Conservation (phyloP, 2,329 filamentous ascomycete genomes). For the Fusarium goolgardi region DNA sequence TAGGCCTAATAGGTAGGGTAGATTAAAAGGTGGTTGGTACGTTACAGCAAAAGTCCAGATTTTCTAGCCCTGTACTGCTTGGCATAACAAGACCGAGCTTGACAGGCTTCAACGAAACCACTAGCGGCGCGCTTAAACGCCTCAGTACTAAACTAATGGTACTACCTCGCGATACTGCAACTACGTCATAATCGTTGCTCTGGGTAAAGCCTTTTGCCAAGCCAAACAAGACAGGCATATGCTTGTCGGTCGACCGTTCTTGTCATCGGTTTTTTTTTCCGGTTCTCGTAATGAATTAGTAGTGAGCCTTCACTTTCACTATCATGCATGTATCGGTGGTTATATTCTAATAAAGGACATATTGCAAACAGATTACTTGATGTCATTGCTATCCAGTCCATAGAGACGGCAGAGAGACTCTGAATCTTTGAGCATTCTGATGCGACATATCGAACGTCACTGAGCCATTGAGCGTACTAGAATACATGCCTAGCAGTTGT, state of each 20-base stretch:
- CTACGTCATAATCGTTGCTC: constrained; percentile 24
- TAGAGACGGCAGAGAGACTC: neutral
- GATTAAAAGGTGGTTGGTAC: too few relatives aligned
- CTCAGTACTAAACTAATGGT: neutral
- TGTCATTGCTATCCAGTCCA: neutral
- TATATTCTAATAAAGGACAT: neutral
- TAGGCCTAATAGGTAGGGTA: too few relatives aligned
- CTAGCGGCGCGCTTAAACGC: constrained; percentile 20
- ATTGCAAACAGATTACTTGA: neutral
- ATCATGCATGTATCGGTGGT: neutral
- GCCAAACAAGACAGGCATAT: constrained; percentile 17
- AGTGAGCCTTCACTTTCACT: neutral
- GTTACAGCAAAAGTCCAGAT: neutral
- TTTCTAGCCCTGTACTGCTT: neutral
- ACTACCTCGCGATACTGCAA: neutral
- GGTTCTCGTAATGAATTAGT: neutral
- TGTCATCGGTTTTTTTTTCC: neutral
- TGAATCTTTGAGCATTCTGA: neutral
- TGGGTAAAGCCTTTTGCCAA: constrained; percentile 4
- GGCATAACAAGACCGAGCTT: constrained; percentile 3
- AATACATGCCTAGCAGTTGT: neutral
- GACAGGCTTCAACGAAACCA: constrained; percentile 8
- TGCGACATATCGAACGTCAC: neutral
- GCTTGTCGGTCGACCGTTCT: neutral
- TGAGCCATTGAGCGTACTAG: neutral